Base-by-base conservation (phyloP, 2,329 filamentous ascomycete species). In the Arthrinium puccinioides region DNA sequence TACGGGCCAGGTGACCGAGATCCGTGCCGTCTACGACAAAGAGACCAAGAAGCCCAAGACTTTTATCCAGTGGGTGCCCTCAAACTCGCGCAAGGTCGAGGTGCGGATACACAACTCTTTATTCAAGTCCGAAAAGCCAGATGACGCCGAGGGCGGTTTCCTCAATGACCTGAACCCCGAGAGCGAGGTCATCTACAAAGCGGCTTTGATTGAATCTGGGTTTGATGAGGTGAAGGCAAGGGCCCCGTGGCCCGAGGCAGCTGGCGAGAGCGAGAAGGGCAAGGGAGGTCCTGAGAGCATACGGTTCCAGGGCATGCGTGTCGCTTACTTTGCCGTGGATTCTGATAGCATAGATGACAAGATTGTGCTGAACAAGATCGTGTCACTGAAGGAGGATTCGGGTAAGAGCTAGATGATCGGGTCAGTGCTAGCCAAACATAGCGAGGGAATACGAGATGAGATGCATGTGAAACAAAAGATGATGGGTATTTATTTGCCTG, bases 21-120 rank as follows among this genome's bases (percentile, higher is more conserved):
- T 90, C 41, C 70, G 72, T 21, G 84, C 82, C 11, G 70, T 72
- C 15, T 80, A 80, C 38, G 82, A 86, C 44, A 84, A 83, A 41
- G 82, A 26, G 43, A 76, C 72, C 14, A 79, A 82, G 54, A 76
- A 79, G 50, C 78, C 83, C 28, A 90, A 94, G 65, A 81, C 87
- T 2, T 86, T 79, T 55, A 94, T 96, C 56, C 88, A 95, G 56
- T 96, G 90, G 90, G 85, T 95, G 6, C 78, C 80, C 5, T 76
- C 79, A 26, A 81, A 77, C 2, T 74, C 82, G 1, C 71, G 71
- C 11, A 78, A 79, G 47, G 81, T 82, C 10, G 84, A 89, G 59
- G 84, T 79, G 28, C 83, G 89, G 41, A 71, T 92, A 32, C 82
- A 92, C 64, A 85, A 87, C 56, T 69, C 79, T 4, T 73, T 97